These are phyloP conservation scores for Cladosporium cucumerinum DNA, from an alignment of 2,329 filamentous ascomycete genomes.

Conservation along the genomic window DNA sequence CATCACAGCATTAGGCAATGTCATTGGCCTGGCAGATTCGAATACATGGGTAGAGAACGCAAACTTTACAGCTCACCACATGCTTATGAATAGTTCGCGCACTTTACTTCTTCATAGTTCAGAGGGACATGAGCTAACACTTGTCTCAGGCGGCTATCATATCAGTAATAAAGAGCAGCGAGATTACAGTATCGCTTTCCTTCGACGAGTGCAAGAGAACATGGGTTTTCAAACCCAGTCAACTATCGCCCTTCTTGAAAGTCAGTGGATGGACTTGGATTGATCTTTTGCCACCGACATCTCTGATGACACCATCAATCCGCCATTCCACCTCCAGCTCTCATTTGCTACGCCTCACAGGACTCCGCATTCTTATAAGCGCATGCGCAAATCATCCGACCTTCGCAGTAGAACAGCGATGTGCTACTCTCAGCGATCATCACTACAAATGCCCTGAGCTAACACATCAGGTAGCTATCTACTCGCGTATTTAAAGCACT, in stretches of 20 bases:
- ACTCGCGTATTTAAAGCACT: not conserved
- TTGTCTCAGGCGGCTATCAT: constrained; percentile 20
- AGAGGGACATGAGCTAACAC: not conserved
- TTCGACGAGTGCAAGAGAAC: constrained; percentile 19
- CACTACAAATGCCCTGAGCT: not conserved
- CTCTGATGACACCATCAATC: no score
- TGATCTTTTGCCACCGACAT: no score
- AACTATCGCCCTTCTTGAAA: constrained; percentile 20
- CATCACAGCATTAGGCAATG: constrained; percentile 19
- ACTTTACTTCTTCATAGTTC: not conserved
- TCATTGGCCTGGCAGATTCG: constrained; percentile 24
- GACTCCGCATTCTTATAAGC: not conserved
- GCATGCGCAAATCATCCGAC: not conserved
- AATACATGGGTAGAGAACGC: constrained; percentile 26
- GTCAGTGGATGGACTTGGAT: constrained; percentile 26
- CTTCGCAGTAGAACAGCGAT: not conserved
- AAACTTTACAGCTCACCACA: constrained; percentile 25
- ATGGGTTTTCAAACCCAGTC: constrained; percentile 23
- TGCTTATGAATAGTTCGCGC: constrained; percentile 20
- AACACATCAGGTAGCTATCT: not conserved
- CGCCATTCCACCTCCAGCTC: not conserved
- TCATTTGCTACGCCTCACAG: not conserved
- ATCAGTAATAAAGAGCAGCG: constrained; percentile 23
- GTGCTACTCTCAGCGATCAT: not conserved
- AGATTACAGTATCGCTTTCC: constrained; percentile 19